Evolutionary conservation across 352 stramenopile species (phyloP).

Genomic region (Phytophthora fragariae): DNA sequence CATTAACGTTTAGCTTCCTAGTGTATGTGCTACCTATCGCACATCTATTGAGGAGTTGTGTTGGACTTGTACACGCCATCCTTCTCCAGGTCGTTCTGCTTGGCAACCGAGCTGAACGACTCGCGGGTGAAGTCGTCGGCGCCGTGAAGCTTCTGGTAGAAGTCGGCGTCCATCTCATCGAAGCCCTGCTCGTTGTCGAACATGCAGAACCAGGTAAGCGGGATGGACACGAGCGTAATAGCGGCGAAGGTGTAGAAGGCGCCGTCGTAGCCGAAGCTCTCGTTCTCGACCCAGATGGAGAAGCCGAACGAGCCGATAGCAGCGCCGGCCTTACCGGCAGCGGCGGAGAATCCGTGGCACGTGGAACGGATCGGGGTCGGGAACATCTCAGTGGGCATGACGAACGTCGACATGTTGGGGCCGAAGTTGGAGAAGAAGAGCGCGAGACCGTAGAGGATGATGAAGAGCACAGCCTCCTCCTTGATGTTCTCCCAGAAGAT

Average conservation of each 20-base stretch:
- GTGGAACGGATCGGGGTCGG: slow-evolving; percentile 86
- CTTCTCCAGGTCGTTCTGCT: slow-evolving; percentile 42
- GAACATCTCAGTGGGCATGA: slow-evolving; percentile 91
- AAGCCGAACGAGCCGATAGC: slow-evolving; percentile 74
- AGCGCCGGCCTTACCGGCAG: slow-evolving; percentile 88
- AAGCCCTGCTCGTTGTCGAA: slow-evolving; percentile 69
- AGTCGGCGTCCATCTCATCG: slow-evolving; percentile 68
- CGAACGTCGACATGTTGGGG: slow-evolving; percentile 88
- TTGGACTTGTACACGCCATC: slow-evolving; percentile 35
- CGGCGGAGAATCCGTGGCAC: slow-evolving; percentile 90
- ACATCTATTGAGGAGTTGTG: slow-evolving; percentile 33
- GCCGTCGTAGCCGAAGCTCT: slow-evolving; percentile 62
- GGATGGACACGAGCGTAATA: slow-evolving; percentile 63
- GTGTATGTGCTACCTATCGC: slow-evolving; percentile 25
- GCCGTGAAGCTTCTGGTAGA: slow-evolving; percentile 51
- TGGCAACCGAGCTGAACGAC: slow-evolving; percentile 37
- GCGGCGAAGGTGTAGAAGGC: slow-evolving; percentile 70
- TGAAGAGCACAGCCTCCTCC: slow-evolving; percentile 61
- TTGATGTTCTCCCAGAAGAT: slow-evolving; percentile 70
- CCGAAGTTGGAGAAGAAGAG: slow-evolving; percentile 91
- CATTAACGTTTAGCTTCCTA: slow-evolving; percentile 22
- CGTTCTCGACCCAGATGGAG: slow-evolving; percentile 68
- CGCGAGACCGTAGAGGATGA: slow-evolving; percentile 75
- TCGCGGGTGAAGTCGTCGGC: slow-evolving; percentile 50
- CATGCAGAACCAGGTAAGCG: slow-evolving; percentile 70